Base-by-base conservation (phyloP, 208 protist species). In the Acanthamoeba castellanii region DNA sequence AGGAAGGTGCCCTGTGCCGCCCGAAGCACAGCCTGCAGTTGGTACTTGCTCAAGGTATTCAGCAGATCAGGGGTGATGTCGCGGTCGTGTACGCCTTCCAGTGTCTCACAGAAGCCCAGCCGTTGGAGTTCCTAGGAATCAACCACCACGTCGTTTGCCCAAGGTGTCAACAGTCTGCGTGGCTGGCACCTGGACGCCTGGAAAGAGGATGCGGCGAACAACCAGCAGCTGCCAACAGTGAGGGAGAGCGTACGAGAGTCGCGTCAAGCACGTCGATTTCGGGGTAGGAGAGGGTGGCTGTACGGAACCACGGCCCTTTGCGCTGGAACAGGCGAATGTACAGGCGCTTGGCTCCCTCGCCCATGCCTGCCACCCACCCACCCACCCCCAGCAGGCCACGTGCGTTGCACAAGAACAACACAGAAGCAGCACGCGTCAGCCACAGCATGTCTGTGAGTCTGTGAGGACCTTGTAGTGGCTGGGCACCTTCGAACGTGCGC, bases 241-340 rank as follows among this genome's bases (percentile, higher is more conserved):
- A 76, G 11, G 16, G 68, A 25, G 68, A 9, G 13, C 68, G n/a
- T 84, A 84, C 76, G 8, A 18, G 16, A 6, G 22, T 25, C 6
- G 76, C 76, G 3, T 8, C 45, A 18, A 5, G 18, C 18, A 55
- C n/a, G 42, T 84, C 18, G 76, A 84, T 84, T 22, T 84, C 76
- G 9, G 76, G 42, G 76, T 84, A 84, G 34, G 32, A 7, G 3
- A 84, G 45, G 42, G 76, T 57, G 9, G 8, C 13, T 7, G 34
- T 5, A 55, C 76, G 84, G 30, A 90, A 90, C 84, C 84, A 90
- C 27, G 84, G 84, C 18, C 84, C 84, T n/a, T 90, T 90, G 34
- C 84, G 50, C 84, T 90, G 84, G n/a, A 90, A 90, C 84, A 90
- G 84, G 32, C 84, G 84, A 25, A 90, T 25, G 52, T 90, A 90